A percentile compares a stretch with the other conserved stretches of the same genome.
phyloP scores from a whole-genome alignment of 495 filamentous ascomycete genomes.

The Xylaria scruposa region DNA sequence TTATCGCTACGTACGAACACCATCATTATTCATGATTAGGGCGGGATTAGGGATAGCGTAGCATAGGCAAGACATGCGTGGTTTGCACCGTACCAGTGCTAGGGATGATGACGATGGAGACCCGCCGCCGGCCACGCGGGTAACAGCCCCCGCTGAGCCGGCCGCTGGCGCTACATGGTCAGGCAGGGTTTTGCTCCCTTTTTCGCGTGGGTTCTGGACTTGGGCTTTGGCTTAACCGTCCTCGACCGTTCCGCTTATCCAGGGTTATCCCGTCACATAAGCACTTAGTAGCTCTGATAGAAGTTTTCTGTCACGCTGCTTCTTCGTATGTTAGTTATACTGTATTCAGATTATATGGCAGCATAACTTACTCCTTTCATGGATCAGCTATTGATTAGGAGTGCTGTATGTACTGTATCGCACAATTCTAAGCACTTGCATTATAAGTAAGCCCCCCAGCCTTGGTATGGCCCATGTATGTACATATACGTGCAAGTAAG shows the following conservation, averaged over 20 bases:
- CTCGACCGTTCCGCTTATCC: neutral
- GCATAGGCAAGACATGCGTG: neutral
- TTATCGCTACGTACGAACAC: neutral
- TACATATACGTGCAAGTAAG: too few relatives aligned
- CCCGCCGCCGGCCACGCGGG: constrained; percentile 23
- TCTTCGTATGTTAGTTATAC: neutral
- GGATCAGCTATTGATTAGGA: neutral
- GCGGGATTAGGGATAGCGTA: neutral
- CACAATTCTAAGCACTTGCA: too few relatives aligned
- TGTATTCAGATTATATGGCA: too few relatives aligned
- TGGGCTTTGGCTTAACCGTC: constrained; percentile 9
- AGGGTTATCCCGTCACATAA: constrained; percentile 11
- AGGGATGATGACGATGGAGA: neutral
- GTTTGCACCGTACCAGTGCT: constrained; percentile 11
- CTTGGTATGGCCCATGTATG: too few relatives aligned
- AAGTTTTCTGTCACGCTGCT: neutral
- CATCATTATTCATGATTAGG: neutral
- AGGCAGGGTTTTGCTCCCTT: constrained; percentile 9
- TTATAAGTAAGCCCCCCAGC: too few relatives aligned
- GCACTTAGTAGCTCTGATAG: constrained; percentile 3
- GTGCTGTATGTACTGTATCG: constrained; percentile 1
- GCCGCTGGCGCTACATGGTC: constrained; percentile 13
- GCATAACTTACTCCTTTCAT: neutral
- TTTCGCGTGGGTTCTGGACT: neutral
- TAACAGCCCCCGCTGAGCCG: constrained; percentile 17